Evolutionary conservation across 345 rosid species (phyloP), one percentile per base, ranked within the genome.

Genomic region (Leavenworthia alabamica): DNA sequence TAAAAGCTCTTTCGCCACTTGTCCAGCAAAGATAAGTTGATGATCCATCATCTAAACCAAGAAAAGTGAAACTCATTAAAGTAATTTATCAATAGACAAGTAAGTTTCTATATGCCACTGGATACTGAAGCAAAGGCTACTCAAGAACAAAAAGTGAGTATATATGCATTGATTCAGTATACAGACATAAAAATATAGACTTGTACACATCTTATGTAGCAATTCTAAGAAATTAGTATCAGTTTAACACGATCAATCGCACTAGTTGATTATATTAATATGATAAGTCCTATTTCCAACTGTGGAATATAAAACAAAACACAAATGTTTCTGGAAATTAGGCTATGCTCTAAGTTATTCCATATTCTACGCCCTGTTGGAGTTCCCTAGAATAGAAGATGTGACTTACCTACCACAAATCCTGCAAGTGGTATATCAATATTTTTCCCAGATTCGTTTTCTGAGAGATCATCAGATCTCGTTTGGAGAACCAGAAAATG

Each of bases 21-120:
- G 85, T 81, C 98, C 98, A 89, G 75, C 97, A 86, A 70, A 67
- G 80, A 67, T 78, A 89, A 27, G 79, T 80, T 29, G 88, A 85
- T 41, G 96, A 85, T 41, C 98, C 97, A 36, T 89, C 94, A 75
- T 92, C 97, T 92, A 72, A 56, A 67, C 40, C 50, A 52, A 14
- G 36, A 46, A 62, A 32, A 45, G 35, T 13, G 29, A 55, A 70
- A 70, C 51, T 20, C 52, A 43, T 56, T 41, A 35, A 14, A 26
- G 3, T 2, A 55, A 56, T 23, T 5, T 14, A 23, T 14, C 8
- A 56, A 37, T 14, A 33, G 32, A 8, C 61, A 37, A 14, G 31
- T 35, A 33, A 12, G 11, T 7, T 35, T 36, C 61, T 24, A 26
- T 14, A 5, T 37, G 60, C 47, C 33, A 56, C 22, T 14, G n/a